Evolutionary conservation across 768 basidiomycete species (phyloP), one percentile per base, ranked within the genome.

Genomic region (Pulveroboletus sp.): DNA sequence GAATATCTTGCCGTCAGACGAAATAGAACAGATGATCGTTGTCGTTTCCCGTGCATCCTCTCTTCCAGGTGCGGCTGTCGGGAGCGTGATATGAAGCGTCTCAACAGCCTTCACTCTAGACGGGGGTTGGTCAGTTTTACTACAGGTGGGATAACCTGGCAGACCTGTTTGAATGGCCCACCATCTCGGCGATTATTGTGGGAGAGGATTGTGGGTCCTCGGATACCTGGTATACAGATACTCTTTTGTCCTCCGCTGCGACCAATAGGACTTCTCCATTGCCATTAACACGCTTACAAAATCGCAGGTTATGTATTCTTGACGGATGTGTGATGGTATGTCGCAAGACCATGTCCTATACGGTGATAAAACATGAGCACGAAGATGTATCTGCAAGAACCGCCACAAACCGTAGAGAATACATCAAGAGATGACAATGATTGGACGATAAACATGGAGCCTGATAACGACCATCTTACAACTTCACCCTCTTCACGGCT

Each of bases 231-330:
- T 94, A 97, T 9, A 93, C 71, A 2, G 92, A 80, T 2, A 91
- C 73, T 60, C 89, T 89, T 57, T 87, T 92, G 65, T 97, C 93
- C 69, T 99, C 96, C 6, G 87, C 93, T 3, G 82, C 89, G 7
- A 84, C 89, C 44, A 95, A 74, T 7, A 97, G 71, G 30, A 94
- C 65, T 59, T 93, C 87, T 37, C 78, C 80, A 0, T 71, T 67
- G 2, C 76, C 78, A 24, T 71, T 69, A 0, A 79, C 75, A 40
- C 82, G 78, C 55, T 76, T 75, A 62, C 78, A 82, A 69, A 98
- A 97, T 45, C 76, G 77, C 41, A 92, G 65, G 58, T 89, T 89
- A 55, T 98, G 94, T 56, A 97, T 78, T 8, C 96, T 82, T 6
- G 90, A 83, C 1, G 86, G 74, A 56, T 95, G 91, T 0, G 72